Conservation (phyloP, 495 filamentous ascomycete species). For the Trichoderma asperelloides region DNA sequence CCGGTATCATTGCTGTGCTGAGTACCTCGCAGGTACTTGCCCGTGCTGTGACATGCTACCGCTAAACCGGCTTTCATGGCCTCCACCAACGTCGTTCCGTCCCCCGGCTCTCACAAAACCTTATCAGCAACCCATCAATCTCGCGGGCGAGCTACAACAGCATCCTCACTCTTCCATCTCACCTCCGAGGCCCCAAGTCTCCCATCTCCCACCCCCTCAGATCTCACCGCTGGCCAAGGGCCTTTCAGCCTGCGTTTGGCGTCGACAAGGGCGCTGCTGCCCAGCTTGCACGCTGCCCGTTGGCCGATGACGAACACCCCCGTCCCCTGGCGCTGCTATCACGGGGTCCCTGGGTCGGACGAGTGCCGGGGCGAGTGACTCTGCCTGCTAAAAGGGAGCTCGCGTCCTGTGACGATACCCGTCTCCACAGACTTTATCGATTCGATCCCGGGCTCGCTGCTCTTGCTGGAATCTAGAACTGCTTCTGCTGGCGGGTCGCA, state of each 20-base stretch:
- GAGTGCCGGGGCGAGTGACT: conserved; percentile 7
- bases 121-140: not conserved
- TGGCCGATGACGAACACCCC: conserved; percentile 1
- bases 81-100: not conserved
- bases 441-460: not conserved
- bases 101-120: not conserved
- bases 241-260: not conserved
- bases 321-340: not conserved
- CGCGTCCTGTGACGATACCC: conserved; percentile 8
- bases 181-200: not conserved
- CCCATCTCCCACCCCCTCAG: not conserved
- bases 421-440: conserved; percentile 7
- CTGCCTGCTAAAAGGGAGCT: conserved; percentile 6
- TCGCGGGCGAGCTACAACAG: not conserved
- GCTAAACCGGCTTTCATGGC: not conserved
- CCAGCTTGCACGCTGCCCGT: not conserved
- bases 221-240: not conserved
- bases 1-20: not conserved
- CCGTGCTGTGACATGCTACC: not conserved
- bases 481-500: not conserved
- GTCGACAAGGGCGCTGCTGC: not conserved
- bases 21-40: not conserved
- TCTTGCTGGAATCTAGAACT: not conserved
- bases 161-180: not conserved
- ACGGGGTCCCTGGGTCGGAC: conserved; percentile 4